Base-by-base conservation (phyloP, 441 rosid species). In the Croton setiger region DNA sequence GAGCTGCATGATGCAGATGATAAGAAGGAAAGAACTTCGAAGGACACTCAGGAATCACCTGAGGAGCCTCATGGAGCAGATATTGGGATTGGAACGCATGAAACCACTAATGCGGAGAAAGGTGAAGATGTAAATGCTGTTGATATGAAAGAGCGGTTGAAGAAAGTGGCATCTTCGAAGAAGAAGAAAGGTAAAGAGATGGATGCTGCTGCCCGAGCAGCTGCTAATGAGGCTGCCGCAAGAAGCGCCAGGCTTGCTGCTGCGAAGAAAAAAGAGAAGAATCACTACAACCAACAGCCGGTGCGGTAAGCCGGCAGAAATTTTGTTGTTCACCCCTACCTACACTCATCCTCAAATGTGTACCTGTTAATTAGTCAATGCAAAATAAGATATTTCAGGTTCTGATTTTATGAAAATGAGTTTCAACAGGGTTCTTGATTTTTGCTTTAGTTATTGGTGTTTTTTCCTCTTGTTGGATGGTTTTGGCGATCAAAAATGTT, bases 221-320 rank as follows among this genome's bases (percentile, higher is more conserved):
- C 85, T 37, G 93, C 95, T 12, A 66, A 60, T 56, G 95, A 92
- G 80, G 96, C 89, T 58, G 89, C 96, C 68, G 87, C 85, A 10
- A 87, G 88, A 74, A 84, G 68, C 51, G 95, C 91, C 11, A 90
- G 66, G 83, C 87, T 92, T 65, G 90, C 87, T 6, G 91, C 92
- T 44, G 90, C 93, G 14, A 88, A 90, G 91, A 93, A 93, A 74
- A 90, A 88, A 70, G 97, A 87, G 84, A 88, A 90, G 88, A 86
- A 78, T 65, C 91, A 88, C 72, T 88, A 87, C 81, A 93, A 87
- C 72, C 94, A 87, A 79, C 96, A 90, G 79, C 87, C 97, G 0
- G 85, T 83, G 71, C 75, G 86, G 84, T 88, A 74, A 54, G 67
- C 66, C 9, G 51, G 74, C 52, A 64, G 57, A 65, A 17, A 18